Conservation (phyloP, 148 eudicot genomes). For the Rhododendron vialii region DNA sequence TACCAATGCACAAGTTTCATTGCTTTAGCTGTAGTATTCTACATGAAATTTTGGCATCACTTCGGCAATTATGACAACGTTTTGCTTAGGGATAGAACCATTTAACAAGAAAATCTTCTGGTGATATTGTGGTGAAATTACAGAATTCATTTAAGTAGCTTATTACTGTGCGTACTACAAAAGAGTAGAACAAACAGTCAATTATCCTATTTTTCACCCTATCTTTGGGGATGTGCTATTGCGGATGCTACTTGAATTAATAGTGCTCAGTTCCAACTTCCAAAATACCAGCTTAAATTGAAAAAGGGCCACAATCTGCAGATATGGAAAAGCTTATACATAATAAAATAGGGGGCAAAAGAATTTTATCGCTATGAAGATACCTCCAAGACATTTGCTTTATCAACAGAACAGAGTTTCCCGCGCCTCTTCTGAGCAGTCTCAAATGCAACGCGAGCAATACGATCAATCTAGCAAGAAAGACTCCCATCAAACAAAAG, state of each 20-base stretch:
- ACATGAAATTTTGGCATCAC: background rate
- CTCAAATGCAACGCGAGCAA: constrained; percentile 95
- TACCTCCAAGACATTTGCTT: constrained; percentile 99
- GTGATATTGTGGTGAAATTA: background rate
- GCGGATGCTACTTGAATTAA: background rate
- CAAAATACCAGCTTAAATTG: background rate
- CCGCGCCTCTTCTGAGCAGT: constrained; percentile 84
- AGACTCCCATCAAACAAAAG: background rate
- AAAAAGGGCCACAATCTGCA: background rate
- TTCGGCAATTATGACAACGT: background rate
- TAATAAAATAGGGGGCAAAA: background rate
- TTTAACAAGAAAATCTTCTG: background rate
- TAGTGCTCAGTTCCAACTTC: background rate
- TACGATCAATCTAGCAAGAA: constrained; percentile 73
- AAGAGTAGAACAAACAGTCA: background rate
- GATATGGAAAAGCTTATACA: background rate
- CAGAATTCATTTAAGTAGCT: background rate
- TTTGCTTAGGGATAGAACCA: background rate
- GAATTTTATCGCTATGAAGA: background rate
- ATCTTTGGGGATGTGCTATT: background rate
- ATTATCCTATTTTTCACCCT: background rate
- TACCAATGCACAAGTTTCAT: background rate
- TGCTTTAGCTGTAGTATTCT: background rate
- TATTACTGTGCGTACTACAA: background rate
- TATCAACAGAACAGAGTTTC: constrained; percentile 97